Evolutionary conservation across 1,284 basidiomycete species (phyloP).

Genomic region (Schizopora paradoxa): DNA sequence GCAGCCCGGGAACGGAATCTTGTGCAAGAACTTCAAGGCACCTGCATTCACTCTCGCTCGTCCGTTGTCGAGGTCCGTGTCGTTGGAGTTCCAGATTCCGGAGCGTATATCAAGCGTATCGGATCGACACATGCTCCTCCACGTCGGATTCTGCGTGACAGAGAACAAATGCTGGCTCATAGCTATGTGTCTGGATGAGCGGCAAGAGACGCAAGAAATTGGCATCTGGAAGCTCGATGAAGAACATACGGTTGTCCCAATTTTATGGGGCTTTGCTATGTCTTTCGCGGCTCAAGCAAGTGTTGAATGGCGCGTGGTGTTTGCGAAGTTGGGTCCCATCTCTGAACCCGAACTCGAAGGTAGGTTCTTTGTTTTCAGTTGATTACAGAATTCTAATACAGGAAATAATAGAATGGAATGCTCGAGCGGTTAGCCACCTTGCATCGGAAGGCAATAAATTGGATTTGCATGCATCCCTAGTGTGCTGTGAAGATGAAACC

Average conservation of each 20-base stretch:
- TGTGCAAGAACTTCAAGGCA: conserved; percentile 50
- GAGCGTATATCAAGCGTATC: conserved; percentile 56
- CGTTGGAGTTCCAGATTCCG: conserved; percentile 39
- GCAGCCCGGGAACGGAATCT: conserved; percentile 35
- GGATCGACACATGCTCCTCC: conserved; percentile 65
- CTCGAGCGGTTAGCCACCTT: conserved; percentile 38
- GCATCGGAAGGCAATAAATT: conserved; percentile 33
- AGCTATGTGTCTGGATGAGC: conserved; percentile 69
- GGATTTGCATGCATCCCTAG: conserved; percentile 48
- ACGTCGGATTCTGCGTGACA: conserved; percentile 67
- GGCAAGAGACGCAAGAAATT: conserved; percentile 66
- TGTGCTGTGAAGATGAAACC: conserved; percentile 49
- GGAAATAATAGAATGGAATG: conserved; percentile 55
- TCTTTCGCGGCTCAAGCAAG: conserved; percentile 56
- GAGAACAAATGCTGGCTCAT: conserved; percentile 67
- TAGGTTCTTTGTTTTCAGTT: conserved; percentile 31
- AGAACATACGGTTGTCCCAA: conserved; percentile 40
- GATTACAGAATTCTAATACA: conserved; percentile 8
- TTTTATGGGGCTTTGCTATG: conserved; percentile 64
- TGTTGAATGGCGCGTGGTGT: conserved; percentile 74
- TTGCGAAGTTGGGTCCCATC: conserved; percentile 63
- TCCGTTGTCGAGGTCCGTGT: conserved; percentile 38
- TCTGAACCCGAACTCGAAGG: conserved; percentile 56
- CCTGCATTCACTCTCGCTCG: conserved; percentile 62
- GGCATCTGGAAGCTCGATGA: conserved; percentile 58